These are phyloP conservation scores for Fusarium udum DNA, from an alignment of 2,329 filamentous ascomycete species.

Conservation along the genomic window DNA sequence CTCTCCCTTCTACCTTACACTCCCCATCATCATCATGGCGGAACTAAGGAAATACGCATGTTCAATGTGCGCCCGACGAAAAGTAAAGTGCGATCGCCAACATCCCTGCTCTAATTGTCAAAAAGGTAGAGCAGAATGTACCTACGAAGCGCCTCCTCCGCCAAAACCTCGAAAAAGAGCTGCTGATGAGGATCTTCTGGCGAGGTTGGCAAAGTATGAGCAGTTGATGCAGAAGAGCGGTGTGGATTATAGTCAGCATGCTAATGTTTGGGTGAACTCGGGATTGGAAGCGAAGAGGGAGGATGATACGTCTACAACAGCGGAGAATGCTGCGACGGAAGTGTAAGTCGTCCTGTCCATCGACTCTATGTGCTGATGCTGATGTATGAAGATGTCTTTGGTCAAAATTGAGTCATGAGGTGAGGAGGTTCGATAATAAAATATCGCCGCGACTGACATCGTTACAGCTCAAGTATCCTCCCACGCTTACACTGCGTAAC, in stretches of 20 bases:
- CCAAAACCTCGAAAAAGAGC: conserved; percentile 42
- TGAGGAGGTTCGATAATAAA: neutral
- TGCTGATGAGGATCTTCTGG: conserved; percentile 41
- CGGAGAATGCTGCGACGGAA: neutral
- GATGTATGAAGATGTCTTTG: conserved; percentile 26
- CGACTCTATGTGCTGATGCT: rapidly evolving
- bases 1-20: neutral
- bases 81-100: conserved; percentile 50
- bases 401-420: conserved; percentile 33
- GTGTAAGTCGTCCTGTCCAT: neutral
- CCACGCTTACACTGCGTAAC: conserved; percentile 23
- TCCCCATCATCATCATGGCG: neutral
- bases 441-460: neutral
- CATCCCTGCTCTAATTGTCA: conserved; percentile 56
- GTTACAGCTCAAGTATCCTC: conserved; percentile 39
- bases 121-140: conserved; percentile 46
- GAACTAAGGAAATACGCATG: conserved; percentile 31
- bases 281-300: conserved; percentile 7
- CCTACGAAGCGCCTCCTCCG: conserved; percentile 33
- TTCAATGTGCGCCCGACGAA: conserved; percentile 33
- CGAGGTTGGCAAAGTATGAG: conserved; percentile 41
- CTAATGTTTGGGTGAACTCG: conserved; percentile 42
- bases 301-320: neutral
- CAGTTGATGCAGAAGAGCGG: conserved; percentile 42
- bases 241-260: conserved; percentile 32